Conservation (phyloP, 176 grass and related monocot genomes). For the Ensete ventricosum region DNA sequence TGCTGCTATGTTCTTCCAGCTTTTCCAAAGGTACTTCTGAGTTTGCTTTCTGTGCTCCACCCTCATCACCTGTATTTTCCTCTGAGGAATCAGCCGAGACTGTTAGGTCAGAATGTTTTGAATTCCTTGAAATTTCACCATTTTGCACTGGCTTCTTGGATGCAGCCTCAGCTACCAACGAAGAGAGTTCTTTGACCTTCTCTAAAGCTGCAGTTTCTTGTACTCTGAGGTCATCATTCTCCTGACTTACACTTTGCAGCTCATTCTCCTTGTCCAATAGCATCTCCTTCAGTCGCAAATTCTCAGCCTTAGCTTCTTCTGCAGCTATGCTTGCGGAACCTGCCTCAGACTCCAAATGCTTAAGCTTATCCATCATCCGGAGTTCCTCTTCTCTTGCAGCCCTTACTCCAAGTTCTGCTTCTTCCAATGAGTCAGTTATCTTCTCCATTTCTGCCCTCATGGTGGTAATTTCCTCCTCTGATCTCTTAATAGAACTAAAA, state of each 20-base stretch:
- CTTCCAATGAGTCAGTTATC: constrained; percentile 32
- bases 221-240: constrained; percentile 42
- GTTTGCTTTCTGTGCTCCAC: constrained; percentile 11
- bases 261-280: constrained; percentile 49
- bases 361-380: constrained; percentile 33
- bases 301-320: constrained; percentile 33
- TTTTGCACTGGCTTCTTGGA: constrained; percentile 38
- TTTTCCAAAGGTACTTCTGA: constrained; percentile 8
- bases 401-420: constrained; percentile 35
- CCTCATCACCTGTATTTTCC: constrained; percentile 38
- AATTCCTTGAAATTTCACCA: constrained; percentile 8
- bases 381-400: constrained; percentile 41
- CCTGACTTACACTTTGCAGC: constrained; percentile 32
- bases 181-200: constrained; percentile 42
- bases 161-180: constrained; percentile 32
- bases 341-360: constrained; percentile 24
- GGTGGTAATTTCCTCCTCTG: constrained; percentile 39
- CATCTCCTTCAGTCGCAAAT: constrained; percentile 31
- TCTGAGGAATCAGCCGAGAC: neutral
- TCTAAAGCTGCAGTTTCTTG: constrained; percentile 31
- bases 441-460: constrained; percentile 46
- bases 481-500: constrained; percentile 36
- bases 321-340: constrained; percentile 25
- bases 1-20: constrained; percentile 41
- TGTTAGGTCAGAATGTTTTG: constrained; percentile 20